Conservation (phyloP, 176 grass and related monocot species). For the Urochloa ruziziensis region DNA sequence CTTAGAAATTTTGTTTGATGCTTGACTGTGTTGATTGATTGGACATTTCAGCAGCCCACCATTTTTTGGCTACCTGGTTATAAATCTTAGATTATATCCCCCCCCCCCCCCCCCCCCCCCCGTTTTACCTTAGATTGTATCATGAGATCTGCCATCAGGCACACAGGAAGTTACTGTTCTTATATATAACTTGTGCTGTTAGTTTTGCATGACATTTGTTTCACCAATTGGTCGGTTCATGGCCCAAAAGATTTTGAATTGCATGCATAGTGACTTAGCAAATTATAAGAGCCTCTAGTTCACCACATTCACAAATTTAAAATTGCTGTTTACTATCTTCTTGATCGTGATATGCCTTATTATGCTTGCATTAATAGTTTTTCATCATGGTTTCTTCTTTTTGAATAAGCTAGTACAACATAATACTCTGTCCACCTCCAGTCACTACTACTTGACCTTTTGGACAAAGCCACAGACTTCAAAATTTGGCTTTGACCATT, state of each 20-base stretch:
- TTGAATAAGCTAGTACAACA: neutral
- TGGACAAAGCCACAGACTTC: neutral
- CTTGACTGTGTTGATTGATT: slow-evolving; percentile 2
- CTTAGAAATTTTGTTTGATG: too few relatives aligned
- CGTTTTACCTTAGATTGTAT: neutral
- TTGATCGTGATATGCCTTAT: neutral
- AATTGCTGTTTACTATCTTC: neutral
- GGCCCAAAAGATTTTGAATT: neutral
- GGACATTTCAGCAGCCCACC: neutral
- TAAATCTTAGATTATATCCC: neutral
- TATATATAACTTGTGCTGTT: neutral
- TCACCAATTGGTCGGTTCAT: neutral
- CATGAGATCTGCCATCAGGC: neutral
- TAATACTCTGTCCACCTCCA: neutral
- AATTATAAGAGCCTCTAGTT: neutral
- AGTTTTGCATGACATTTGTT: neutral
- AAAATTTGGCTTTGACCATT: neutral
- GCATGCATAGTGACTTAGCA: neutral
- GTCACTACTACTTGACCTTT: neutral
- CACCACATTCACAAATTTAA: neutral
- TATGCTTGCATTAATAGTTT: neutral
- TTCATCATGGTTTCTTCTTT: slow-evolving; percentile 8
- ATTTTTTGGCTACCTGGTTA: neutral
- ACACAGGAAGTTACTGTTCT: slow-evolving; percentile 1
- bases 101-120: too few relatives aligned